Conservation (phyloP, 192 early-diverging fungal genomes). For the Backusella australiensis region DNA sequence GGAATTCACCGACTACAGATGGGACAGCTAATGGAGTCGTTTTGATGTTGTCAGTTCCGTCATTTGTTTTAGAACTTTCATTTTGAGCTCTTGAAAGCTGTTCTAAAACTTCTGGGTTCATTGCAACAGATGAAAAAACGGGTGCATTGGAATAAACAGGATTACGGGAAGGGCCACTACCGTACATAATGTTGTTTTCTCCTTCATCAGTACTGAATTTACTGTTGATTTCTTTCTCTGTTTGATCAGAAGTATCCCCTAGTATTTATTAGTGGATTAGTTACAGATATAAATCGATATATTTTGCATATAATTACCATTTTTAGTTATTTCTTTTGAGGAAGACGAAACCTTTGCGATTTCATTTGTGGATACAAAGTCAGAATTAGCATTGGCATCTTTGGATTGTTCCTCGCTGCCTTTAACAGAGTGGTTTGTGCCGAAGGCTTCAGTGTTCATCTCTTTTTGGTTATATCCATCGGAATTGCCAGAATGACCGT, state of each 20-base stretch:
- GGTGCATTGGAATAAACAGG: not conserved
- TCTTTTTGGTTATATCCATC: too few relatives aligned
- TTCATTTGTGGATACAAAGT: not conserved
- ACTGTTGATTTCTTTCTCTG: not conserved
- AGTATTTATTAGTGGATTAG: not conserved
- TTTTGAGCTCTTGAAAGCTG: not conserved
- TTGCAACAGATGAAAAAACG: not conserved
- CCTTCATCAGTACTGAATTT: not conserved
- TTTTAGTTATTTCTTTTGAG: not conserved
- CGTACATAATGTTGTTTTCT: not conserved
- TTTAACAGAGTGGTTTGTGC: too few relatives aligned
- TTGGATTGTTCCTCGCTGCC: too few relatives aligned
- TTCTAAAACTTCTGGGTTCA: too few relatives aligned
- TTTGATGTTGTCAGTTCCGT: not conserved
- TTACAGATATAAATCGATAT: not conserved
- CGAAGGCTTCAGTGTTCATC: too few relatives aligned
- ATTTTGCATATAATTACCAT: not conserved
- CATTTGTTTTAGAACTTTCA: not conserved
- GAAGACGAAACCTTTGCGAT: not conserved
- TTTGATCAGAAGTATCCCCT: not conserved
- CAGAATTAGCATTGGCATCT: not conserved
- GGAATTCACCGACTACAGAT: not conserved
- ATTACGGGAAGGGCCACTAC: not conserved
- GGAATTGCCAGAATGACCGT: too few relatives aligned
- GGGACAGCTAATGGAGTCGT: not conserved